These are phyloP conservation scores for Xylariomycetidae sp. DNA, from an alignment of 2,329 filamentous ascomycete genomes.

Conservation along the genomic window DNA sequence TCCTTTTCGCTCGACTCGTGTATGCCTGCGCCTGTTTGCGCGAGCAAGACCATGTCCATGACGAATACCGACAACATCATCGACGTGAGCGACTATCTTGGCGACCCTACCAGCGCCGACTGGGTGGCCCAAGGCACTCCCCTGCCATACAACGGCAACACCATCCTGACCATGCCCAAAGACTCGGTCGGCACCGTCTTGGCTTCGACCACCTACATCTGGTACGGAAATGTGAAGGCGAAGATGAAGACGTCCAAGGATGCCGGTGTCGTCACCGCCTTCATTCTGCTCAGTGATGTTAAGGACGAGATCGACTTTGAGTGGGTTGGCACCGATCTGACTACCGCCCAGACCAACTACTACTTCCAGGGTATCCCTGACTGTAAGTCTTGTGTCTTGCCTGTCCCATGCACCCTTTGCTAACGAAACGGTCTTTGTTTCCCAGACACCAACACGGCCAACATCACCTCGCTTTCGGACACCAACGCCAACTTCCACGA, in stretches of 20 bases:
- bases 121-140: constrained; percentile 85
- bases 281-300: constrained; percentile 90
- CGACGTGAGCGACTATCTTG: constrained; percentile 76
- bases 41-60: constrained; percentile 69
- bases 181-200: constrained; percentile 82
- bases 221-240: constrained; percentile 92
- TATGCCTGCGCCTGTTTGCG: constrained; percentile 75
- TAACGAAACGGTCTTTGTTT: constrained; percentile 15
- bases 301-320: constrained; percentile 99
- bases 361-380: constrained; percentile 92
- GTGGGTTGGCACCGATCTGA: constrained; percentile 76
- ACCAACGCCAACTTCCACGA: constrained; percentile 77
- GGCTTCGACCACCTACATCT: constrained; percentile 79
- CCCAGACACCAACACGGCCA: constrained; percentile 67
- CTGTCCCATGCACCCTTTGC: background rate
- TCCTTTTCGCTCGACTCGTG: constrained; percentile 82
- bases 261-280: constrained; percentile 88
- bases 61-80: constrained; percentile 62
- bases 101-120: constrained; percentile 71
- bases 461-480: constrained; percentile 58
- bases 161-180: constrained; percentile 84
- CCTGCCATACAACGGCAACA: constrained; percentile 58
- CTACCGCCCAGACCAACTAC: constrained; percentile 84
- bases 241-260: constrained; percentile 80
- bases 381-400: constrained; percentile 52